These are phyloP conservation scores for Fusarium sp. DNA, from an alignment of 2,329 filamentous ascomycete species.

Conservation along the genomic window DNA sequence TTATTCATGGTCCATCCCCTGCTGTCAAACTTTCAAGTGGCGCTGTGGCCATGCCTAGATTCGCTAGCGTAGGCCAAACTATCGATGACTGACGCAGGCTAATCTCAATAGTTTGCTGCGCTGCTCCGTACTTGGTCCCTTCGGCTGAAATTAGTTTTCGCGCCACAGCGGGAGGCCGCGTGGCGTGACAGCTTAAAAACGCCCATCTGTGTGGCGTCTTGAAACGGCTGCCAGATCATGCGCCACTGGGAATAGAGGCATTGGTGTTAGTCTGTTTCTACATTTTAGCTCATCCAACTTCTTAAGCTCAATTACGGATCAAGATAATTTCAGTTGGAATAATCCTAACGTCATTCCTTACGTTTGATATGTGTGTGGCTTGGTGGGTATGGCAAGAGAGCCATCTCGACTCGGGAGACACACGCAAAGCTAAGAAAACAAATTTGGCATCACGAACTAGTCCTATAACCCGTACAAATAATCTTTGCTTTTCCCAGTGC, in stretches of 20 bases:
- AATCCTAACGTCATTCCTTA: background rate
- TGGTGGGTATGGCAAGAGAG: background rate
- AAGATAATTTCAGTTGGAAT: background rate
- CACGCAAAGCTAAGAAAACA: background rate
- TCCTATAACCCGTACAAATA: background rate
- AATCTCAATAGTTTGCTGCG: background rate
- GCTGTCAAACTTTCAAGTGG: background rate
- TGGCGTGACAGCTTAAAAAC: background rate
- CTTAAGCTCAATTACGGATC: background rate
- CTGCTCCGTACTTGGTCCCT: background rate
- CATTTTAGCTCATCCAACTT: background rate
- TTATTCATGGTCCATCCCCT: background rate
- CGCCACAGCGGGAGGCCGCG: background rate
- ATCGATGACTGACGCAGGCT: background rate
- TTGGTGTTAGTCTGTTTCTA: background rate
- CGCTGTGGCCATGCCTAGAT: background rate
- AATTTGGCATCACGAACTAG: background rate
- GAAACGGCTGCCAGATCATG: background rate
- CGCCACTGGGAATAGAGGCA: background rate
- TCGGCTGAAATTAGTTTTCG: background rate
- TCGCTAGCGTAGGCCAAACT: background rate
- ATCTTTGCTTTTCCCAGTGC: background rate
- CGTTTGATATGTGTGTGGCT: background rate
- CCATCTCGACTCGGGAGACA: background rate
- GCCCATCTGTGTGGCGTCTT: background rate